Percentiles rank a stretch among this genome's conserved stretches.
Conservation (phyloP, 192 early-diverging fungal genomes). For the Podila minutissima region DNA sequence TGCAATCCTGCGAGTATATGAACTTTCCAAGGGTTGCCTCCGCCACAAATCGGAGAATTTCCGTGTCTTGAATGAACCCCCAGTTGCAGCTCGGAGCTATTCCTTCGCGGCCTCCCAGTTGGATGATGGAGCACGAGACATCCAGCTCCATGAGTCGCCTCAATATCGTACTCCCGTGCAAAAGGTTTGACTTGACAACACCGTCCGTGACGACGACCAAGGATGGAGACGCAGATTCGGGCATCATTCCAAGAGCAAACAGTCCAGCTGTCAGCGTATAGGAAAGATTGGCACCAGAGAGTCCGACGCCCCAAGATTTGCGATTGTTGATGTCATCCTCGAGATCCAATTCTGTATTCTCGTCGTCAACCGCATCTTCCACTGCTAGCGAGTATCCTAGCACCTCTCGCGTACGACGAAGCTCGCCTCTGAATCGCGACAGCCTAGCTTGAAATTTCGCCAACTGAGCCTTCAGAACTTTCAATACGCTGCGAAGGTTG, state of each 20-base stretch:
- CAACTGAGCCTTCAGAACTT: slow-evolving; percentile 49
- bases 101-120: slow-evolving; percentile 72
- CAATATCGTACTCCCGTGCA: slow-evolving; percentile 65
- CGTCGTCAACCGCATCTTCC: slow-evolving; percentile 45
- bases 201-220: slow-evolving; percentile 79
- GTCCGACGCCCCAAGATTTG: slow-evolving; percentile 67
- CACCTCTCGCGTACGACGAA: slow-evolving; percentile 49
- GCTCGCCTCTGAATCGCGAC: slow-evolving; percentile 53
- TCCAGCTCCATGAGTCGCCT: slow-evolving; percentile 69
- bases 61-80: slow-evolving; percentile 81
- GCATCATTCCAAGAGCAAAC: slow-evolving; percentile 58
- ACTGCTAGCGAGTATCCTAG: slow-evolving; percentile 58
- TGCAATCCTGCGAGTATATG: slow-evolving; percentile 75
- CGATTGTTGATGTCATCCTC: slow-evolving; percentile 41
- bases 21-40: slow-evolving; percentile 74
- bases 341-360: slow-evolving; percentile 45
- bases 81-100: slow-evolving; percentile 76
- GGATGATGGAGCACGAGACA: slow-evolving; percentile 74
- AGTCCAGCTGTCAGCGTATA: slow-evolving; percentile 67
- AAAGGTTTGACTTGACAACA: slow-evolving; percentile 77
- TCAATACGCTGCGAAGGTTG: slow-evolving; percentile 52
- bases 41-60: slow-evolving; percentile 75
- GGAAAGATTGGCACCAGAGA: slow-evolving; percentile 63
- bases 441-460: slow-evolving; percentile 54
- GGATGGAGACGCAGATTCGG: slow-evolving; percentile 53